Evolutionary conservation across 179 eudicot genomes (phyloP).

Genomic region (Pouteria campechiana): DNA sequence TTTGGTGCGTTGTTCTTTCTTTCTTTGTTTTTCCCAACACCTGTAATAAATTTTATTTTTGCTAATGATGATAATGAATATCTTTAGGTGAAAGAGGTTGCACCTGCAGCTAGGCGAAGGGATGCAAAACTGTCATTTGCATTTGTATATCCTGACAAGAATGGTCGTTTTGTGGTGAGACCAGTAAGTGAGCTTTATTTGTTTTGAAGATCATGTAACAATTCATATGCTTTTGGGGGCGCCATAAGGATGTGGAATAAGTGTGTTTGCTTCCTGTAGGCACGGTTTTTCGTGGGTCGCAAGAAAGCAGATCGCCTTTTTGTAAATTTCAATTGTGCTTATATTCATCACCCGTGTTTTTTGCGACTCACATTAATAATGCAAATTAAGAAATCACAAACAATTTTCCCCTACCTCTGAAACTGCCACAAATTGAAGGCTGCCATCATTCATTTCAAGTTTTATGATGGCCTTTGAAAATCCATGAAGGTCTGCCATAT

Average conservation of each 20-base stretch:
- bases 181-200: conserved; percentile 32
- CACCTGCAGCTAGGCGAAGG: conserved; percentile 86
- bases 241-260: not conserved
- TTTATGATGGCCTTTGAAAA: too few relatives aligned
- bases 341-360: too few relatives aligned
- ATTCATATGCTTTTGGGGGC: not conserved
- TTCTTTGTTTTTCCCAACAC: not conserved
- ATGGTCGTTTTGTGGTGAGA: conserved; percentile 68
- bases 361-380: too few relatives aligned
- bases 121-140: conserved; percentile 88
- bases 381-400: too few relatives aligned
- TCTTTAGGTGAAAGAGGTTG: conserved; percentile 90
- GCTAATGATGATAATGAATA: conserved; percentile 1
- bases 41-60: not conserved
- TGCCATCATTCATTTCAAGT: too few relatives aligned
- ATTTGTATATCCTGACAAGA: conserved; percentile 82
- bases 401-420: too few relatives aligned
- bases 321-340: not conserved
- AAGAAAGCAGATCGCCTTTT: not conserved
- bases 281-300: not conserved
- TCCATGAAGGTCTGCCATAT: too few relatives aligned
- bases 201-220: not conserved
- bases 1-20: conserved; percentile 37
- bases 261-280: not conserved
- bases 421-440: too few relatives aligned